Conservation (phyloP, 208 protist species). For the Blechomonas ayalai region DNA sequence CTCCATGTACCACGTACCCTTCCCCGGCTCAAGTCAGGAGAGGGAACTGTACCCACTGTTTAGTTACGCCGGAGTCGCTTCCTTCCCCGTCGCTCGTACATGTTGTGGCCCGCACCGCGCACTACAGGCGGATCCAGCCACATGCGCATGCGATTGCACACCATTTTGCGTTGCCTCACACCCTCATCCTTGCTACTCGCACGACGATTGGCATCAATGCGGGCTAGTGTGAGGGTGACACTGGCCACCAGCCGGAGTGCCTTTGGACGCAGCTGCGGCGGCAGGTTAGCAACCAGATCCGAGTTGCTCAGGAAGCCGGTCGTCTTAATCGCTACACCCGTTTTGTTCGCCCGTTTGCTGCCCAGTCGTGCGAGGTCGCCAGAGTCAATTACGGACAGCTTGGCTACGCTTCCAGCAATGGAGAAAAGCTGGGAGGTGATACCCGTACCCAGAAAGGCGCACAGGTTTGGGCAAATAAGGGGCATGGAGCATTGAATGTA, state of each 20-base stretch:
- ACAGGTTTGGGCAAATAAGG: slow-evolving; percentile 89
- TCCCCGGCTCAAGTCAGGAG: neutral
- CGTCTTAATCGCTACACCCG: slow-evolving; percentile 66
- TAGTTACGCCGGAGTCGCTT: slow-evolving; percentile 44
- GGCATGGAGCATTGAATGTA: slow-evolving; percentile 91
- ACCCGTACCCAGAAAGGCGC: slow-evolving; percentile 83
- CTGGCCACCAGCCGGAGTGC: slow-evolving; percentile 69
- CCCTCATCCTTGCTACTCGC: slow-evolving; percentile 64
- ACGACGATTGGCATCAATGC: slow-evolving; percentile 78
- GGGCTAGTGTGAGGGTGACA: slow-evolving; percentile 48
- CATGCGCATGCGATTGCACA: slow-evolving; percentile 51
- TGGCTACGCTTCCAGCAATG: slow-evolving; percentile 61
- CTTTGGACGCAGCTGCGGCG: slow-evolving; percentile 77
- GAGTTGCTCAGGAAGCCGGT: slow-evolving; percentile 84
- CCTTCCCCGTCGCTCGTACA: slow-evolving; percentile 73
- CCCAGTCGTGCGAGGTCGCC: slow-evolving; percentile 60
- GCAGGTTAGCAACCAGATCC: slow-evolving; percentile 73
- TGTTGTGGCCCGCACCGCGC: slow-evolving; percentile 78
- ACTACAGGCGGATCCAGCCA: slow-evolving; percentile 83
- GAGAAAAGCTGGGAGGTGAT: slow-evolving; percentile 91
- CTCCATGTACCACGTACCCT: neutral
- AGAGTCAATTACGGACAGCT: slow-evolving; percentile 68
- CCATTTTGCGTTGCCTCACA: slow-evolving; percentile 41
- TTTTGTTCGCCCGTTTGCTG: slow-evolving; percentile 48
- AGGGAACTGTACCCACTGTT: slow-evolving; percentile 1